phyloP scores from a whole-genome alignment of 805 yeast species.

The Priceomyces carsonii region DNA sequence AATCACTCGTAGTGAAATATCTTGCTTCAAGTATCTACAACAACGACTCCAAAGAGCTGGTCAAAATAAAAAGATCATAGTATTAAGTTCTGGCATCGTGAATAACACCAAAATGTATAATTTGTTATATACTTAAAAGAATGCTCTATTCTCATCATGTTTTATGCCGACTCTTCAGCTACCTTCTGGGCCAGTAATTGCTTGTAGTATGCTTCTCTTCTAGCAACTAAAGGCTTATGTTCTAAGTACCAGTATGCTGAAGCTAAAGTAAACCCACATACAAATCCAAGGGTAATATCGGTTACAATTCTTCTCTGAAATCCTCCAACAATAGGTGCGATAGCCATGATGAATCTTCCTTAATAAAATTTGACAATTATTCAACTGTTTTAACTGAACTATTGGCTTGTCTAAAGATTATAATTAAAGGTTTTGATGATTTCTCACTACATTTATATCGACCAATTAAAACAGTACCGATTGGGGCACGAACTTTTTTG shows the following conservation, averaged over 20 bases:
- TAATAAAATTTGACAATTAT: background rate
- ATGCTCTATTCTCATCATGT: background rate
- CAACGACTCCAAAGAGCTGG: slow-evolving; percentile 31
- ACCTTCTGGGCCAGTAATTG: slow-evolving; percentile 74
- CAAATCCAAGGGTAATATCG: slow-evolving; percentile 74
- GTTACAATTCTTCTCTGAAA: slow-evolving; percentile 78
- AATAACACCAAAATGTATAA: slow-evolving; percentile 26
- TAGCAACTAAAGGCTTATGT: slow-evolving; percentile 71
- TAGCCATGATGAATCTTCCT: slow-evolving; percentile 58
- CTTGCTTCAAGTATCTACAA: slow-evolving; percentile 67
- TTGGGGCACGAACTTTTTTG: no score
- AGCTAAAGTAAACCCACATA: slow-evolving; percentile 54
- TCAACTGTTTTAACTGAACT: slow-evolving; percentile 1
- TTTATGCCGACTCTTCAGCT: slow-evolving; percentile 47
- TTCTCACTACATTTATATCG: no score
- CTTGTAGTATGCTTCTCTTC: slow-evolving; percentile 85
- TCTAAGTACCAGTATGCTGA: slow-evolving; percentile 84
- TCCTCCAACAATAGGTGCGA: slow-evolving; percentile 84
- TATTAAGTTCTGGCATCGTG: slow-evolving; percentile 47
- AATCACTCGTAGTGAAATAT: slow-evolving; percentile 78
- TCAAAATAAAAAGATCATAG: slow-evolving; percentile 34
- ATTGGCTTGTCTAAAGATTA: no score
- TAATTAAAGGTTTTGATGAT: no score
- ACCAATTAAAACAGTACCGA: no score
- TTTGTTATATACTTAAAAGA: slow-evolving; percentile 6